These are phyloP conservation scores for Aspergillus nanangensis DNA, from an alignment of 495 filamentous ascomycete genomes.

Conservation along the genomic window DNA sequence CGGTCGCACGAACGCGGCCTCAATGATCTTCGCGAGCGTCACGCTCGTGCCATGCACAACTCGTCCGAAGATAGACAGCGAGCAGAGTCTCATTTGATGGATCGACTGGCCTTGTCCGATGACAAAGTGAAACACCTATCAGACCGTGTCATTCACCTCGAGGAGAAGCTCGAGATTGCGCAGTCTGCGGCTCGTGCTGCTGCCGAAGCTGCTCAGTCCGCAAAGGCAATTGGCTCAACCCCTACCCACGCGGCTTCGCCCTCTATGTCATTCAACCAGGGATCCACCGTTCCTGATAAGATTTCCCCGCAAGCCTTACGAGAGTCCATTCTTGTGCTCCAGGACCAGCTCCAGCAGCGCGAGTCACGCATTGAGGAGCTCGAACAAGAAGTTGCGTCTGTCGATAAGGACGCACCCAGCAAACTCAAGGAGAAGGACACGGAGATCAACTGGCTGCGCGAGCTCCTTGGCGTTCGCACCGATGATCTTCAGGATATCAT, in stretches of 20 bases:
- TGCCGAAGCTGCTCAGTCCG: slow-evolving; percentile 71
- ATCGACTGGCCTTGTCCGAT: slow-evolving; percentile 70
- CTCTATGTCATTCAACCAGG: slow-evolving; percentile 37
- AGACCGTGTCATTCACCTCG: slow-evolving; percentile 74
- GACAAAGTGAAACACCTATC: slow-evolving; percentile 76
- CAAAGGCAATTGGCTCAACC: slow-evolving; percentile 40
- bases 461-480: slow-evolving; percentile 83
- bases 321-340: slow-evolving; percentile 91
- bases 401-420: slow-evolving; percentile 67
- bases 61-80: slow-evolving; percentile 68
- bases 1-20: slow-evolving; percentile 69
- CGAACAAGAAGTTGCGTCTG: slow-evolving; percentile 60
- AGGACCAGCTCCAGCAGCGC: slow-evolving; percentile 93
- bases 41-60: slow-evolving; percentile 69
- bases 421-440: slow-evolving; percentile 86
- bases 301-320: slow-evolving; percentile 90
- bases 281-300: slow-evolving; percentile 66
- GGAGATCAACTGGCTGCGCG: slow-evolving; percentile 94
- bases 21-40: slow-evolving; percentile 55
- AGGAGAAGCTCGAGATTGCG: slow-evolving; percentile 86
- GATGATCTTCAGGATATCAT: slow-evolving; percentile 93
- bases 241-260: slow-evolving; percentile 35
- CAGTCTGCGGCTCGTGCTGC: slow-evolving; percentile 87
- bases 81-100: slow-evolving; percentile 59
- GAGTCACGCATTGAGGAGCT: slow-evolving; percentile 85